A percentile compares a stretch with the other conserved stretches of the same genome.
Evolutionary conservation across 176 grass and related monocot genomes (phyloP).

Genomic region (Stipa capillata): DNA sequence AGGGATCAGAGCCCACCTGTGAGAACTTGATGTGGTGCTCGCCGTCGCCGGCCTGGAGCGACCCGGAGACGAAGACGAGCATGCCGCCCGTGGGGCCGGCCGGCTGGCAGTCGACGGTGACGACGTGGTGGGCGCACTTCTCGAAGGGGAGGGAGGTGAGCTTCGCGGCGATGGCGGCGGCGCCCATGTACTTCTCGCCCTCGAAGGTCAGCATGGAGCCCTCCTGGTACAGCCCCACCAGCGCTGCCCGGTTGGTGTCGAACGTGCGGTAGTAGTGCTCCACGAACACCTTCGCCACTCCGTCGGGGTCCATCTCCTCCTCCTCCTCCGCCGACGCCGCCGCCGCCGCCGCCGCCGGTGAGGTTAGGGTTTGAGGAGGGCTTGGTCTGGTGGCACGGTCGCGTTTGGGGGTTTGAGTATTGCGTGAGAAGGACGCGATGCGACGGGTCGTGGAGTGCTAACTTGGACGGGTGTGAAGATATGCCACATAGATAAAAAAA

Average conservation of each 20-base stretch:
- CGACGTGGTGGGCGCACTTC: conserved; percentile 36
- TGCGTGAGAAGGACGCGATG: background rate
- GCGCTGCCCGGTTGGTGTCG: conserved; percentile 42
- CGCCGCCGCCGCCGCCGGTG: conserved; percentile 5
- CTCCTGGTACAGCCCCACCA: conserved; percentile 54
- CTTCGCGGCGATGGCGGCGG: conserved; percentile 40
- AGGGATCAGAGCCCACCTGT: conserved; percentile 23
- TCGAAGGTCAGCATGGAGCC: conserved; percentile 67
- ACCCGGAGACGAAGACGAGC: conserved; percentile 64
- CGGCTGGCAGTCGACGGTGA: conserved; percentile 59
- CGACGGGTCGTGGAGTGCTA: too few relatives aligned
- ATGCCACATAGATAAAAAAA: too few relatives aligned
- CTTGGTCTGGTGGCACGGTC: background rate
- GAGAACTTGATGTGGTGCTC: conserved; percentile 59
- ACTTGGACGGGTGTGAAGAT: too few relatives aligned
- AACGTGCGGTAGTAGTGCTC: conserved; percentile 72
- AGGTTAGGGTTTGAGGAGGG: conserved; percentile 6
- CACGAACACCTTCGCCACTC: conserved; percentile 52
- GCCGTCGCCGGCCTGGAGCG: conserved; percentile 34
- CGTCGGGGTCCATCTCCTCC: conserved; percentile 49
- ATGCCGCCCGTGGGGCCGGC: conserved; percentile 55
- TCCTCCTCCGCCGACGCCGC: background rate
- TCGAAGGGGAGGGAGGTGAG: conserved; percentile 53
- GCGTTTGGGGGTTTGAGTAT: background rate
- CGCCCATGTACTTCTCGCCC: conserved; percentile 41